phyloP scores from a whole-genome alignment of 2,329 filamentous ascomycete genomes.

The Boeremia exigua region DNA sequence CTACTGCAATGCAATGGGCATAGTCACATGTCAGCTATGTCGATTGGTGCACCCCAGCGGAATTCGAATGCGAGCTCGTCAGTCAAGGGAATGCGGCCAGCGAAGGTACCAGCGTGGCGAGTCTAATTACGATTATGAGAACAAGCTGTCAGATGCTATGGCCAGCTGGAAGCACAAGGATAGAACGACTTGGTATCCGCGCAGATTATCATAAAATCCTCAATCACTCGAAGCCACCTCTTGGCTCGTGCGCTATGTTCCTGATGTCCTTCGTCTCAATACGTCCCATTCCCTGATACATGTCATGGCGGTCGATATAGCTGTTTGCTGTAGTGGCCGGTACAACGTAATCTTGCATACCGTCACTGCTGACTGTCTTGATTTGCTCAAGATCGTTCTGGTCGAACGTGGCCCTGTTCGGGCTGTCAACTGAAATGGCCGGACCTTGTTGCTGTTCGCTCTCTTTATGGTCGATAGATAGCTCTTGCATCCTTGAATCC shows the following conservation, averaged over 20 bases:
- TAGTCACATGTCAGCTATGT: background rate
- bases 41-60: too few species aligned
- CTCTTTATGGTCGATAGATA: constrained; percentile 20
- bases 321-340: constrained; percentile 44
- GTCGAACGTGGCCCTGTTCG: constrained; percentile 19
- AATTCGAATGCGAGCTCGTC: too few species aligned
- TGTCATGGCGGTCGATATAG: constrained; percentile 52
- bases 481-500: constrained; percentile 30
- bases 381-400: constrained; percentile 37
- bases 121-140: background rate
- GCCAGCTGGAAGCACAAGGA: background rate
- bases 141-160: background rate
- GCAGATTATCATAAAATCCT: background rate
- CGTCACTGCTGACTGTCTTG: constrained; percentile 33
- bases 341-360: constrained; percentile 27
- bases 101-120: too few species aligned
- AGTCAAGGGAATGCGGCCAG: too few species aligned
- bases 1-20: background rate
- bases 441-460: constrained; percentile 19
- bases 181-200: constrained; percentile 8
- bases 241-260: constrained; percentile 33
- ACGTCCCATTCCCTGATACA: constrained; percentile 46
- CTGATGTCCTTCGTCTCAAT: constrained; percentile 50
- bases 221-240: constrained; percentile 11
- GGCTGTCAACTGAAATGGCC: constrained; percentile 11